These are phyloP conservation scores for Teunomyces funiuensis DNA, from an alignment of 805 yeast genomes.

Conservation along the genomic window DNA sequence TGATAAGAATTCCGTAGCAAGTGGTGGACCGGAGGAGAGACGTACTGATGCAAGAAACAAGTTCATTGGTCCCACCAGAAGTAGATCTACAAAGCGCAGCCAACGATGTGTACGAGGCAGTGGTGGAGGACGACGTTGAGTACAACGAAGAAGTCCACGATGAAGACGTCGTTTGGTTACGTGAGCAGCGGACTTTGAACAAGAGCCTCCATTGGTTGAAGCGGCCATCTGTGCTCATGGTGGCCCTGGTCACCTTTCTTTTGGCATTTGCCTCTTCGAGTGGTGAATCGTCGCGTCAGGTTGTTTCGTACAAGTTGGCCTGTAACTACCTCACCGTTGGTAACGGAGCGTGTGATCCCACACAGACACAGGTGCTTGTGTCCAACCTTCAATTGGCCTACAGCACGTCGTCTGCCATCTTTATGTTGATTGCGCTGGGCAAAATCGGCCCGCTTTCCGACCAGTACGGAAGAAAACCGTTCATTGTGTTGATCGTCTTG, in stretches of 20 bases:
- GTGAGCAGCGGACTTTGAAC: slow-evolving; percentile 49
- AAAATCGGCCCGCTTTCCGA: slow-evolving; percentile 44
- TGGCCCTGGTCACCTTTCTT: slow-evolving; percentile 44
- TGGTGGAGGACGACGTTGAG: slow-evolving; percentile 36
- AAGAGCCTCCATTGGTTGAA: slow-evolving; percentile 49
- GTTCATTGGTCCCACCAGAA: neutral
- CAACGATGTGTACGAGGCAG: slow-evolving; percentile 40
- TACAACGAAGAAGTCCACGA: slow-evolving; percentile 30
- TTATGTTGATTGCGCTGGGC: slow-evolving; percentile 55
- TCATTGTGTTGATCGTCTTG: slow-evolving; percentile 20
- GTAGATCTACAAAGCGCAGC: slow-evolving; percentile 29
- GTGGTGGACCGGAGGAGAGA: too few relatives aligned
- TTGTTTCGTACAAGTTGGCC: slow-evolving; percentile 30
- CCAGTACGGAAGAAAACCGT: slow-evolving; percentile 35
- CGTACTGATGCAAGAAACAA: neutral
- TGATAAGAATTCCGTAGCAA: neutral
- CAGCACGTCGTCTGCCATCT: slow-evolving; percentile 41
- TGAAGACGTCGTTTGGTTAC: slow-evolving; percentile 48
- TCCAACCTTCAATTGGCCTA: slow-evolving; percentile 51
- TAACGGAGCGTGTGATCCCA: slow-evolving; percentile 27
- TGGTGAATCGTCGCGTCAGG: slow-evolving; percentile 42
- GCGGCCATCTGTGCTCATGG: slow-evolving; percentile 56
- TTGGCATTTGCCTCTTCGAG: slow-evolving; percentile 42
- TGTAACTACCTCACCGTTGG: slow-evolving; percentile 13
- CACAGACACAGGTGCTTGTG: slow-evolving; percentile 35